Evolutionary conservation across 768 basidiomycete genomes (phyloP), one percentile per base, ranked within the genome.

Genomic region (Tulasnella sp.): DNA sequence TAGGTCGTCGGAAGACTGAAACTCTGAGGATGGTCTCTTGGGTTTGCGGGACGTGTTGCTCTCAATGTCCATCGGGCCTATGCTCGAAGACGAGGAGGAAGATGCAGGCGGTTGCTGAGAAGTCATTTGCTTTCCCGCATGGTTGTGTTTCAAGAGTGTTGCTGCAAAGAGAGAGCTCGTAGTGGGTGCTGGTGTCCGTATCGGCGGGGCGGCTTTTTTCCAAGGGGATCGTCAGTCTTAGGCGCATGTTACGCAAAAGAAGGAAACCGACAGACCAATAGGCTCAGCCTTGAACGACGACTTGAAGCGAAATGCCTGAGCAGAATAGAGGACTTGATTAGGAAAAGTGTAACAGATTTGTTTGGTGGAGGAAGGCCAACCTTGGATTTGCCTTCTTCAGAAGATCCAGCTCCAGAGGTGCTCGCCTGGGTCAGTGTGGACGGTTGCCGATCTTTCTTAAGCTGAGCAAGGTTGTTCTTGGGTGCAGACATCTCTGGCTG

Each of bases 381-480:
- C 58, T 64, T 64, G 25, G 58, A 64, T 14, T 34, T 64, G 58
- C 31, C 12, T 29, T 58, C 58, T 3, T 70, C 69, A 5, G 22
- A 31, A 25, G n/a, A 19, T 42, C 69, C 69, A 36, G 69, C 49
- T 9, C 22, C 49, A 11, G 22, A 22, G 49, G 49, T 12, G 58
- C 31, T 38, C 19, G 69, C 36, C 19, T 70, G 69, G 37, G 69
- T 38, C n/a, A 42, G 34, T 70, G 37, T 19, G 19, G 69, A 8
- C 22, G 14, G 29, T 8, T 5, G 69, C n/a, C 36, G 69, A 38
- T 70, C 69, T 38, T 70, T 70, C 69, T 70, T 70, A 17, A 70
- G 69, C 37, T 42, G 69, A 70, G 69, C 69, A 36, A 70, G 69
- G 19, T 70, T 70, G 69, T 70, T 70, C 69, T 70, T 70, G 36